These are phyloP conservation scores for Russula vinacea DNA, from an alignment of 768 basidiomycete species.

Conservation along the genomic window DNA sequence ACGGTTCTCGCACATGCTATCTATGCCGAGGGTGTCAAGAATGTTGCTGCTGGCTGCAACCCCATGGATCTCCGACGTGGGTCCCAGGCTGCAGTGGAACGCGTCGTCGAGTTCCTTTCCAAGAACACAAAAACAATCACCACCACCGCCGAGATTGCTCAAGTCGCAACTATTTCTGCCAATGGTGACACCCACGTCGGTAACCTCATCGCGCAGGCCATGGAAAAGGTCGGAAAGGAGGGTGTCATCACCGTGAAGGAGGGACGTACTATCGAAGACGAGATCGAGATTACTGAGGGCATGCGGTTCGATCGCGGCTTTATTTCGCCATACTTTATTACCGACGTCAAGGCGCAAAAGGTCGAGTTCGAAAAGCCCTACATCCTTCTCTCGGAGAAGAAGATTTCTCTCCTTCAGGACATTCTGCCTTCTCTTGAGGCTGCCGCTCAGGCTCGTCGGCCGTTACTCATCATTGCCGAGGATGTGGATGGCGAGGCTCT, in stretches of 20 bases:
- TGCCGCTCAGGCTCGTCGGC: slow-evolving; percentile 78
- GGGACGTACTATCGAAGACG: slow-evolving; percentile 95
- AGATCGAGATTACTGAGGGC: slow-evolving; percentile 99
- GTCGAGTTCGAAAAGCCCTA: slow-evolving; percentile 96
- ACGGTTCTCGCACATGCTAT: slow-evolving; percentile 96
- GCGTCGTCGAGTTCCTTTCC: slow-evolving; percentile 88
- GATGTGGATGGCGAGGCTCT: slow-evolving; percentile 97
- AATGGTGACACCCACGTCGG: slow-evolving; percentile 86
- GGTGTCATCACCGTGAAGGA: slow-evolving; percentile 99
- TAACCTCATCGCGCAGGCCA: slow-evolving; percentile 93
- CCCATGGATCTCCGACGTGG: slow-evolving; percentile 99
- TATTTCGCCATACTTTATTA: slow-evolving; percentile 98
- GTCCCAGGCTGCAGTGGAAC: slow-evolving; percentile 89
- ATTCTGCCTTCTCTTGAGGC: slow-evolving; percentile 89
- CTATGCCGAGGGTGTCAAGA: slow-evolving; percentile 98
- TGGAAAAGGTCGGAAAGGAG: slow-evolving; percentile 99
- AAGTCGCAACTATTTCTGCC: slow-evolving; percentile 81
- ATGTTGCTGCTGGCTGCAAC: slow-evolving; percentile 98
- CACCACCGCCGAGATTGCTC: slow-evolving; percentile 95
- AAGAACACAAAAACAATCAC: slow-evolving; percentile 90
- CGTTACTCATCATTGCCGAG: slow-evolving; percentile 94
- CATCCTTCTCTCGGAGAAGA: slow-evolving; percentile 95
- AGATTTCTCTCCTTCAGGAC: slow-evolving; percentile 92
- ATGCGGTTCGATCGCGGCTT: slow-evolving; percentile 99
- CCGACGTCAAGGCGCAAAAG: slow-evolving; percentile 94